Evolutionary conservation across 75 land plant genomes (phyloP).

Genomic region (Selaginella tamariscina): DNA sequence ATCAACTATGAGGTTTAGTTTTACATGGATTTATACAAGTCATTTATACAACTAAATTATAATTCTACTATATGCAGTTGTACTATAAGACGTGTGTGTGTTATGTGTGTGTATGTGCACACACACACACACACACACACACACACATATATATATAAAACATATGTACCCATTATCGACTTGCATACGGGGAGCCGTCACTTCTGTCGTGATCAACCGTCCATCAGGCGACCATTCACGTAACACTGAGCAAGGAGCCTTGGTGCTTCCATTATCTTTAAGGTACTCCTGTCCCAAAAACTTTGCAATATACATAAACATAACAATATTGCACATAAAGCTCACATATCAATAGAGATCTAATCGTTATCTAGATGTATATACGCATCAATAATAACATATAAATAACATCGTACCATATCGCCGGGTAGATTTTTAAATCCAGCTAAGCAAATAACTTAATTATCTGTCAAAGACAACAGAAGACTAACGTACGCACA

Average conservation of each 20-base stretch:
- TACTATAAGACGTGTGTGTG: too few species aligned
- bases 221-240: conserved; percentile 99
- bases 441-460: conserved; percentile 93
- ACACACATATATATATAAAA: too few species aligned
- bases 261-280: conserved; percentile 56
- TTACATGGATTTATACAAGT: too few species aligned
- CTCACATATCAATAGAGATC: background rate
- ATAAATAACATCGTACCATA: conserved; percentile 76
- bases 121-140: too few species aligned
- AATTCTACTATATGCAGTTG: too few species aligned
- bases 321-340: background rate
- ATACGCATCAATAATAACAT: too few species aligned
- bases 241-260: conserved; percentile 82
- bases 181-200: conserved; percentile 94
- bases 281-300: conserved; percentile 70
- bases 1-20: too few species aligned
- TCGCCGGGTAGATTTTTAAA: conserved; percentile 97
- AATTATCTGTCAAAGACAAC: background rate
- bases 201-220: conserved; percentile 81
- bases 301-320: conserved; percentile 29
- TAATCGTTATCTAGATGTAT: too few species aligned
- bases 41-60: too few species aligned
- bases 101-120: too few species aligned
- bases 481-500: too few species aligned
- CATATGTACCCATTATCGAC: conserved; percentile 82